Evolutionary conservation across 2,329 filamentous ascomycete genomes (phyloP), one percentile per base, ranked within the genome.

Genomic region (Arachnomyces sp.): DNA sequence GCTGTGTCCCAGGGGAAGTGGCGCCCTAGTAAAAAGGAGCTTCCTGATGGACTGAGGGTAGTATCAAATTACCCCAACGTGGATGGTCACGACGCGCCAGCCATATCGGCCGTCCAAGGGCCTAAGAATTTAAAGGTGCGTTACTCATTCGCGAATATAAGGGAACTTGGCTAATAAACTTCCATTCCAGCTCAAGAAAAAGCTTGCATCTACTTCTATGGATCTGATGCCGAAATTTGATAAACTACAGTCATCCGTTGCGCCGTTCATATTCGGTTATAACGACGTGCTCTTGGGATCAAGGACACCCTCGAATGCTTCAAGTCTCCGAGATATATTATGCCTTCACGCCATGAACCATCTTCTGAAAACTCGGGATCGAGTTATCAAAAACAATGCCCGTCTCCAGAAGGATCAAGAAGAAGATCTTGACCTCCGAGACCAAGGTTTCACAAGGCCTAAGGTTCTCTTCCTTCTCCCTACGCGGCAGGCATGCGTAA

Each of bases 371-470:
- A 95, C 90, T 2, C 80, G 92, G 49, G 90, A 96, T 56, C 78
- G 81, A 20, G 84, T 96, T 0, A 76, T 96, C 45, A 96, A 94
- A 63, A 93, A 96, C 65, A 96, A 89, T 56, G 77, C 84, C 39
- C 85, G 81, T 48, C 65, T 94, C 8, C 71, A 82, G 7, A 81
- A 80, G 51, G 77, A 82, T 39, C 72, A 77, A 3, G 73, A 75
- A 7, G 72, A 74, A 12, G 81, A 84, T 29, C 66, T 84, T 3
- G 87, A 94, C 49, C 70, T 88, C 13, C 79, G 88, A 47, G 92
- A 98, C 51, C 92, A 98, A 63, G 92, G 92, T 0, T 98, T 95
- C 61, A 95, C 90, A 0, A 74, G 92, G 4, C 92, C 92, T 6
- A 96, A 96, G 58, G 82, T 95, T 5, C 74, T 98, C 14, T 85